Conservation (phyloP, 805 yeast species). For the Yamadazyma kitorensis region DNA sequence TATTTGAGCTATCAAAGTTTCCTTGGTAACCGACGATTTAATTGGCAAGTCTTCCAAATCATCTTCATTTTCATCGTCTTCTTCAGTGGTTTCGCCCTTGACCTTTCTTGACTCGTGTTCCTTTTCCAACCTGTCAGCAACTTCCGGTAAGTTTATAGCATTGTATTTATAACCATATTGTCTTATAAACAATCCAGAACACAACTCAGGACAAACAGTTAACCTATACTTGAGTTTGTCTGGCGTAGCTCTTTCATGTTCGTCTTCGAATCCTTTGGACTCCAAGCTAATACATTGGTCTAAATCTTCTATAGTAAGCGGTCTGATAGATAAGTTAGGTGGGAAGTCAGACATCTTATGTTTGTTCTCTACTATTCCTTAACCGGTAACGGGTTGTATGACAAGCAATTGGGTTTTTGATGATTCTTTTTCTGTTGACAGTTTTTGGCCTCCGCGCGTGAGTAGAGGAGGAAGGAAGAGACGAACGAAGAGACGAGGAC, state of each 20-base stretch:
- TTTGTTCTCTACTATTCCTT: background rate
- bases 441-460: no score
- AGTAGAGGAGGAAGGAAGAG: no score
- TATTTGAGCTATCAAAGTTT: conserved; percentile 75
- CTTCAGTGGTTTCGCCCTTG: conserved; percentile 14
- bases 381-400: no score
- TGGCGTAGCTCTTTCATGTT: conserved; percentile 62
- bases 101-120: conserved; percentile 19
- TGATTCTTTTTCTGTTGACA: no score
- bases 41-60: conserved; percentile 41
- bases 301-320: conserved; percentile 72
- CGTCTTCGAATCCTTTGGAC: conserved; percentile 58
- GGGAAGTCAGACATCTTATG: conserved; percentile 42
- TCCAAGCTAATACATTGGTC: conserved; percentile 64
- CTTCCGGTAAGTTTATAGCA: conserved; percentile 40
- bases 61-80: conserved; percentile 19
- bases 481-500: no score
- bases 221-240: conserved; percentile 68
- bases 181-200: conserved; percentile 83
- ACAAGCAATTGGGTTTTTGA: no score
- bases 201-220: conserved; percentile 81
- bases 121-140: conserved; percentile 31
- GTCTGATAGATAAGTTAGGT: conserved; percentile 58
- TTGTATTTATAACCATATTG: conserved; percentile 50
- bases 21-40: conserved; percentile 51